These are phyloP conservation scores for Dendryphion nanum DNA, from an alignment of 2,329 filamentous ascomycete species.

Conservation along the genomic window DNA sequence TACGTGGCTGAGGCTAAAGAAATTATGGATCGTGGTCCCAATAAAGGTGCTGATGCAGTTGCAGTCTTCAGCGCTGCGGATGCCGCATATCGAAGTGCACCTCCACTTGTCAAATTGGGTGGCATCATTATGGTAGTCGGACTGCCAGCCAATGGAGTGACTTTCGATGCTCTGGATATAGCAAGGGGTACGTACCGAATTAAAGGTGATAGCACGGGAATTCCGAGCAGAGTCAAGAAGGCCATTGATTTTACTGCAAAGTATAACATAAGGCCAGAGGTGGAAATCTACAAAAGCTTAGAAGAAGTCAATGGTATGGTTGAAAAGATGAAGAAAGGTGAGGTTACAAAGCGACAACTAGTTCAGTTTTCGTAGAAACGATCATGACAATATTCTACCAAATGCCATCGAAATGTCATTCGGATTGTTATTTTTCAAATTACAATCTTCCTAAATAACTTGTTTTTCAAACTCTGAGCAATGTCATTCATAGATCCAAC, in stretches of 20 bases:
- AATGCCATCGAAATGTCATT: no score
- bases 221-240: conserved; percentile 40
- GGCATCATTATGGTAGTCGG: conserved; percentile 43
- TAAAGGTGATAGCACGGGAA: conserved; percentile 40
- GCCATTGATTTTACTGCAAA: conserved; percentile 40
- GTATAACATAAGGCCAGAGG: conserved; percentile 33
- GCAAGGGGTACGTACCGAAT: conserved; percentile 37
- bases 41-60: conserved; percentile 38
- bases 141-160: conserved; percentile 10
- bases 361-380: conserved; percentile 22
- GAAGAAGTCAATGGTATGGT: conserved; percentile 36
- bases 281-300: conserved; percentile 30
- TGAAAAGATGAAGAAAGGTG: conserved; percentile 33
- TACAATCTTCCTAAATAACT: no score
- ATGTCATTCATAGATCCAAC: no score
- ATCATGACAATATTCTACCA: not conserved
- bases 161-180: conserved; percentile 20
- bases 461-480: no score
- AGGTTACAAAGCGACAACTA: conserved; percentile 25
- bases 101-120: conserved; percentile 29
- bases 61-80: conserved; percentile 41
- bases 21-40: conserved; percentile 24
- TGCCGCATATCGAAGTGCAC: conserved; percentile 33
- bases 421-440: no score
- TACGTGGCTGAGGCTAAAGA: conserved; percentile 37